Base-by-base conservation (phyloP, 768 basidiomycete genomes). In the Termitomyces sp. region DNA sequence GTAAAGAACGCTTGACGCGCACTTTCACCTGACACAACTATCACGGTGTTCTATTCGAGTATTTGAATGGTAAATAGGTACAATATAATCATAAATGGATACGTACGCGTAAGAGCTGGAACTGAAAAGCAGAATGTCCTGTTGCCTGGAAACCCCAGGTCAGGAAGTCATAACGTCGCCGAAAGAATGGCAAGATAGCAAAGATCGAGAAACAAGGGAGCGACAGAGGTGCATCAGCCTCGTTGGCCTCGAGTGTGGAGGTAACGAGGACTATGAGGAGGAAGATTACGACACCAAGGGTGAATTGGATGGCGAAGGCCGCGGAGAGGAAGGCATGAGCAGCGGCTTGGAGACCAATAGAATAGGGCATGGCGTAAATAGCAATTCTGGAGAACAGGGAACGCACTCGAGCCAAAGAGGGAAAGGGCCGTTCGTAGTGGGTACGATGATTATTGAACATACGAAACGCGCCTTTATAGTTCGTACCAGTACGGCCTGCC, bases 1-100 rank as follows among this genome's bases (percentile, higher is more conserved):
- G 79, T 78, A 65, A 90, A 88, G 71, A 90, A 90, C 3, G 83
- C 77, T 55, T 81, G 79, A 56, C 89, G 76, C 16, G 83, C 89
- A 35, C 75, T 77, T 66, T 89, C 86, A 53, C 89, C 90, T 41
- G 89, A 90, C 41, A 91, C 80, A 35, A 86, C 88, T 53, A 92
- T 77, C 62, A 92, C 87, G 3, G 79, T 84, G 61, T 86, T 84
- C 88, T 91, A 65, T 62, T 43, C 22, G 6, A 7, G 36, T 22
- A 11, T 14, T 33, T 13, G 20, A 26, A 40, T 20, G 26, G 24
- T 24, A 14, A 20, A 55, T n/a, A 8, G 20, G 28, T 33, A 35
- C 35, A 35, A 38, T 26, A 58, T 11, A 22, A 50, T 49, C 44
- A 26, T 18, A 47, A 18, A 48, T 59, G 41, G 43, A 52, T 50